These are phyloP conservation scores for Alternaria gaisen DNA, from an alignment of 2,329 filamentous ascomycete genomes.

Conservation along the genomic window DNA sequence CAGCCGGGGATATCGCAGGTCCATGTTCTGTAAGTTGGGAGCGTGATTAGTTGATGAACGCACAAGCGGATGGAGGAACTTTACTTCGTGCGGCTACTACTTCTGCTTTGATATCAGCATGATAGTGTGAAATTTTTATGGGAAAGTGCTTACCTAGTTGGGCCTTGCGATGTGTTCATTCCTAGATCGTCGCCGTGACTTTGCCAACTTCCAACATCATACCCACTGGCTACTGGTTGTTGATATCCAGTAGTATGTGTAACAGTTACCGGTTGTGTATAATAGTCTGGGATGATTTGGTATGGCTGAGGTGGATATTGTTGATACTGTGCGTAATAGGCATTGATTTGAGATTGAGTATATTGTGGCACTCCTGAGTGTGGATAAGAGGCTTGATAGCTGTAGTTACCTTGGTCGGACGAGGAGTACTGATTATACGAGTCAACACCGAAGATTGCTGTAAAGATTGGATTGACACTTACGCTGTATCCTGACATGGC, in stretches of 20 bases:
- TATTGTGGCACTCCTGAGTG: slow-evolving; percentile 35
- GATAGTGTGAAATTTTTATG: background rate
- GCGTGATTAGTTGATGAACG: slow-evolving; percentile 11
- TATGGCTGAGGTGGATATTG: slow-evolving; percentile 43
- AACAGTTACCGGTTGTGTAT: slow-evolving; percentile 23
- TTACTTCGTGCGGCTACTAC: slow-evolving; percentile 33
- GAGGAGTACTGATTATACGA: slow-evolving; percentile 30
- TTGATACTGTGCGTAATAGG: slow-evolving; percentile 43
- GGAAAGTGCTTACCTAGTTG: slow-evolving; percentile 17
- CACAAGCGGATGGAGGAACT: background rate
- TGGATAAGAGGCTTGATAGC: slow-evolving; percentile 25
- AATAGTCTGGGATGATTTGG: slow-evolving; percentile 36
- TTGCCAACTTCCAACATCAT: slow-evolving; percentile 25
- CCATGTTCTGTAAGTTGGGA: slow-evolving; percentile 35
- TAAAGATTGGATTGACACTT: slow-evolving; percentile 1
- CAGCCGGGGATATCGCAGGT: slow-evolving; percentile 42
- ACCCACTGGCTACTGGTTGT: slow-evolving; percentile 16
- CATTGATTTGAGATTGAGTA: slow-evolving; percentile 43
- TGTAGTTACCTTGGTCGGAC: slow-evolving; percentile 30
- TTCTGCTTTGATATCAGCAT: slow-evolving; percentile 11
- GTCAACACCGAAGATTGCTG: background rate
- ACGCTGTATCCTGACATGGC: slow-evolving; percentile 40
- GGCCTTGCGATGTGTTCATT: slow-evolving; percentile 10
- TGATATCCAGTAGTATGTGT: slow-evolving; percentile 18
- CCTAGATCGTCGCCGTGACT: slow-evolving; percentile 11